Evolutionary conservation across 2,329 filamentous ascomycete species (phyloP).

Genomic region (Endocalyx cinctus): DNA sequence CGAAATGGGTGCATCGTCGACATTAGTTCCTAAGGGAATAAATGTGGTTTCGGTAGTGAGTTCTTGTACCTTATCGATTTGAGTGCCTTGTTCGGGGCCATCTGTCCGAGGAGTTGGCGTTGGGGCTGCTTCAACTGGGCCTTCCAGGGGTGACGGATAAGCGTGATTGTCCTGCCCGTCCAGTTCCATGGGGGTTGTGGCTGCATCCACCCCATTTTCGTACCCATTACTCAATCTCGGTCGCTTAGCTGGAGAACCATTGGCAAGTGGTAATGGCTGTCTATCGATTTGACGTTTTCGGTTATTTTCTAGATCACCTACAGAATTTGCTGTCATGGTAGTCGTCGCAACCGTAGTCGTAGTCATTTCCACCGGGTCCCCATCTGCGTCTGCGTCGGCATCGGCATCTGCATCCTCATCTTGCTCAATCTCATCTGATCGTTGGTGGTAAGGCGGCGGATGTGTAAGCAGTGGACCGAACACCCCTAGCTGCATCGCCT

Average conservation of each 20-base stretch:
- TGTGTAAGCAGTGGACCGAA: slow-evolving; percentile 52
- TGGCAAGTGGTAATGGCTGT: slow-evolving; percentile 39
- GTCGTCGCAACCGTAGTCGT: slow-evolving; percentile 13
- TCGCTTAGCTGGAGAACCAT: slow-evolving; percentile 56
- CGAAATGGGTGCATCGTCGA: slow-evolving; percentile 26
- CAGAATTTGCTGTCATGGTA: slow-evolving; percentile 17
- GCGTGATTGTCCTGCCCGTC: slow-evolving; percentile 50
- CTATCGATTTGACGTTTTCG: slow-evolving; percentile 48
- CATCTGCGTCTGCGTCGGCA: slow-evolving; percentile 27
- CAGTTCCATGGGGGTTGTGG: slow-evolving; percentile 56
- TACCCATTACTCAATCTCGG: slow-evolving; percentile 58
- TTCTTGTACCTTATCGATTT: slow-evolving; percentile 60
- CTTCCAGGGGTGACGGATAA: slow-evolving; percentile 61
- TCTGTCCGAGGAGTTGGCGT: slow-evolving; percentile 53
- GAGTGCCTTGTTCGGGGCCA: slow-evolving; percentile 60
- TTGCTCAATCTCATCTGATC: slow-evolving; percentile 29
- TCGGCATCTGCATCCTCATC: slow-evolving; percentile 24
- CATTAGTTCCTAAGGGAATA: slow-evolving; percentile 45
- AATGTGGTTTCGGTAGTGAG: slow-evolving; percentile 57
- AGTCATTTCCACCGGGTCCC: slow-evolving; percentile 26
- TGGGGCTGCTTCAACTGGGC: slow-evolving; percentile 49
- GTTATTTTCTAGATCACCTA: slow-evolving; percentile 38
- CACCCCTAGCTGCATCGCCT: slow-evolving; percentile 46
- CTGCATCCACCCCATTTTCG: slow-evolving; percentile 50
- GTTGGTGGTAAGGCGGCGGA: slow-evolving; percentile 29